Evolutionary conservation across 306 rosid genomes (phyloP).

Genomic region (Fragaria vesca): DNA sequence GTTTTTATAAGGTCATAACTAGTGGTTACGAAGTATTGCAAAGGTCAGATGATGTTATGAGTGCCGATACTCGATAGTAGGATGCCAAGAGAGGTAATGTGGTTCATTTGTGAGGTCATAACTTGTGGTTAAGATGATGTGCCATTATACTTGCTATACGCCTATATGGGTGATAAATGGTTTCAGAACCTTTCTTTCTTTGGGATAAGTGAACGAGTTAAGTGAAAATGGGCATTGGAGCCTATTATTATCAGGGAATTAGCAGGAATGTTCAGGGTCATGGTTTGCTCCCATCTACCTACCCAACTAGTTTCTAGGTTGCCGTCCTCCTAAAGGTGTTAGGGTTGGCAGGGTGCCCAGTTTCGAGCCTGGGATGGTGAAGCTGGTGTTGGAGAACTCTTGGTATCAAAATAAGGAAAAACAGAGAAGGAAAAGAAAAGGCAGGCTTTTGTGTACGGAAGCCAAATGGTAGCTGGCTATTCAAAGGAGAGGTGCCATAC

Average conservation of each 20-base stretch:
- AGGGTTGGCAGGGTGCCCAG: background rate
- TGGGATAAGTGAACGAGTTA: background rate
- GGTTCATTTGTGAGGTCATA: background rate
- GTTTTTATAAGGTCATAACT: background rate
- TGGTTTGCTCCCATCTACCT: background rate
- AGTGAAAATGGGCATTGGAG: background rate
- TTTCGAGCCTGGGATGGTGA: background rate
- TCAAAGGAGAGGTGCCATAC: background rate
- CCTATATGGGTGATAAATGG: background rate
- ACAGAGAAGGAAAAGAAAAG: too few relatives aligned
- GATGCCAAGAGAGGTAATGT: background rate
- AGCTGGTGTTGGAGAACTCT: background rate
- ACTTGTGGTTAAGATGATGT: background rate
- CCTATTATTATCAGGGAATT: background rate
- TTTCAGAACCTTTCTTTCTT: background rate
- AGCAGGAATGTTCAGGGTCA: background rate
- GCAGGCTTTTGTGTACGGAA: too few relatives aligned
- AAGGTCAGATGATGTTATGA: background rate
- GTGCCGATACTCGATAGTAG: background rate
- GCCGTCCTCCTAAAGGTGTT: background rate
- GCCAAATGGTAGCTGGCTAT: background rate
- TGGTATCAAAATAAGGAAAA: background rate
- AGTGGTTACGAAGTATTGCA: background rate
- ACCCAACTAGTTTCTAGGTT: background rate
- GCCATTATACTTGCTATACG: background rate